Conservation (phyloP, 2,329 filamentous ascomycete genomes). For the Verticillium tricorpus region DNA sequence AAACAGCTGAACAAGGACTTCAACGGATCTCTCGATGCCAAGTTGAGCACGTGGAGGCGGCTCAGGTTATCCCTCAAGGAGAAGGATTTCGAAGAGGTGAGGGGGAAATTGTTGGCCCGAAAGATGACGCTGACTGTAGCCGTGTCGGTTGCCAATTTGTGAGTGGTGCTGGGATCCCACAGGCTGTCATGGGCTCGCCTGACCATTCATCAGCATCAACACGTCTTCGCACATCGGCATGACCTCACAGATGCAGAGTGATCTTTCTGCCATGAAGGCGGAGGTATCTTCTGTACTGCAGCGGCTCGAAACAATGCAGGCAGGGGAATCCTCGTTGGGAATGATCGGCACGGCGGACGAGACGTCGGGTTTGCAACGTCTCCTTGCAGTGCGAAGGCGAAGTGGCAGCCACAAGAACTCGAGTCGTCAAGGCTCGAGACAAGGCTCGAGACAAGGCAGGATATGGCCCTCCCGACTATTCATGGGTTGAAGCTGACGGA, state of each 20-base stretch:
- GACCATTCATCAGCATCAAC: conserved; percentile 3
- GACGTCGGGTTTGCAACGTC: not conserved
- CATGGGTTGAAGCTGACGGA: not conserved
- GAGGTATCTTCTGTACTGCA: not conserved
- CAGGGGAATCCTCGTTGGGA: not conserved
- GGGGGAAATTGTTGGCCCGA: not conserved
- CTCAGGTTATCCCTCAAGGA: not conserved
- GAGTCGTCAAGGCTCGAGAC: not conserved
- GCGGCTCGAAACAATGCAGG: not conserved
- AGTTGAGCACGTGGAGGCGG: conserved; percentile 3
- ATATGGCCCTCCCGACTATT: not conserved
- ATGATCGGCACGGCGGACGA: not conserved
- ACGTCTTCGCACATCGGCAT: not conserved
- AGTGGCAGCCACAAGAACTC: not conserved
- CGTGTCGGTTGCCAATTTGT: conserved; percentile 6
- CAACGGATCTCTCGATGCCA: not conserved
- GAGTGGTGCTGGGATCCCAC: not conserved
- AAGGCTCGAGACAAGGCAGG: not conserved
- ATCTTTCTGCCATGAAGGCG: conserved; percentile 1
- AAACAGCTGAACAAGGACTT: not conserved
- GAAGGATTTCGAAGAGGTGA: conserved; percentile 2
- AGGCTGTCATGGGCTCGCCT: not conserved
- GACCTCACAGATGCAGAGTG: conserved; percentile 2
- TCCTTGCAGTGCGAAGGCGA: not conserved
- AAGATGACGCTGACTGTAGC: not conserved